Evolutionary conservation across 2,329 filamentous ascomycete genomes (phyloP).

Genomic region (Aspergillus sp.): DNA sequence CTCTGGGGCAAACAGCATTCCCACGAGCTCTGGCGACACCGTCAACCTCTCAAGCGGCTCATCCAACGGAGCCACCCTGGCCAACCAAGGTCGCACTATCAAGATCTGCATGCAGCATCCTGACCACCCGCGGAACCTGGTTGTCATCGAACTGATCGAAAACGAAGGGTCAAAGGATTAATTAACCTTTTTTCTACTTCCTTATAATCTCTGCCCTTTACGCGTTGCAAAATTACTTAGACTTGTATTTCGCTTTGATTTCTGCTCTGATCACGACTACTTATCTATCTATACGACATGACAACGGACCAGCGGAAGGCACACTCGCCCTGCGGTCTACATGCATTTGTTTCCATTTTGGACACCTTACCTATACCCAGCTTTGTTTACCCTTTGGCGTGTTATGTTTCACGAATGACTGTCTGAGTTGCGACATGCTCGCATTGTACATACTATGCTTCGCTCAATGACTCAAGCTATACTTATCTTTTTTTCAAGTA

Average conservation of each 20-base stretch:
- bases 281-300: background rate
- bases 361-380: background rate
- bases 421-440: background rate
- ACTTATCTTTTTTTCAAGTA: no score
- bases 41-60: slow-evolving; percentile 28
- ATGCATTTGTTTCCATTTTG: background rate
- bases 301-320: background rate
- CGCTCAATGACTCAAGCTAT: background rate
- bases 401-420: background rate
- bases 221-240: no score
- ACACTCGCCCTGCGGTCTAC: no score
- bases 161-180: slow-evolving; percentile 76
- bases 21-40: slow-evolving; percentile 36
- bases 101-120: slow-evolving; percentile 97
- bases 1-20: slow-evolving; percentile 43
- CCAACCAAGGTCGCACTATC: slow-evolving; percentile 64
- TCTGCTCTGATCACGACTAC: background rate
- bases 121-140: slow-evolving; percentile 76
- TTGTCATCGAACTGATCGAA: slow-evolving; percentile 87
- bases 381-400: background rate
- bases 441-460: background rate
- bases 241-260: background rate
- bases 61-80: slow-evolving; percentile 35
- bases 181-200: background rate
- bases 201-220: no score